Conservation (phyloP, 768 basidiomycete species). For the Collybia sordida region DNA sequence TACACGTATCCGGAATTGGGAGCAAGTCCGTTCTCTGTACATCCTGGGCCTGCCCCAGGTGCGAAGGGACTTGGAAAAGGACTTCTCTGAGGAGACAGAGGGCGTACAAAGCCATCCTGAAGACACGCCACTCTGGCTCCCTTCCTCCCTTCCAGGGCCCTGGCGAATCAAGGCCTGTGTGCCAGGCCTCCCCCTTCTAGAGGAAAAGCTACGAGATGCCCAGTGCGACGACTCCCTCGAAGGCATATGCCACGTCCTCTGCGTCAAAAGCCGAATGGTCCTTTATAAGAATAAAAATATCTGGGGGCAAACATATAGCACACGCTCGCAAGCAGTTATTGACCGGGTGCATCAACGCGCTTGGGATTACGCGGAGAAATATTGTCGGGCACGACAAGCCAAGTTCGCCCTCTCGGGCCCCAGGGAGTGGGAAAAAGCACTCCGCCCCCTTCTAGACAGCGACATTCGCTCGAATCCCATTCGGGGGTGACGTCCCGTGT, state of each 20-base stretch:
- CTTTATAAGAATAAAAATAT: slow-evolving; percentile 22
- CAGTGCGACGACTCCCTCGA: slow-evolving; percentile 20
- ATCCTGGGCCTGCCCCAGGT: too few species aligned
- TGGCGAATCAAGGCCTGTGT: background rate
- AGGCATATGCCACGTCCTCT: slow-evolving; percentile 14
- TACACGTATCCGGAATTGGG: background rate
- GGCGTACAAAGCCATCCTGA: slow-evolving; percentile 12
- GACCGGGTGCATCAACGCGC: slow-evolving; percentile 6
- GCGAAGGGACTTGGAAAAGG: too few species aligned
- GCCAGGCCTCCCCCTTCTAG: slow-evolving; percentile 11
- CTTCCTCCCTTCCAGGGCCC: too few species aligned
- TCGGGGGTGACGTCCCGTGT: background rate
- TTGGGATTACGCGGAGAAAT: slow-evolving; percentile 1
- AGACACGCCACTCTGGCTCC: slow-evolving; percentile 13
- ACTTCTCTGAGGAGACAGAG: too few species aligned
- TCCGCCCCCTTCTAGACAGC: slow-evolving; percentile 3
- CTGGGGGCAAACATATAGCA: slow-evolving; percentile 18
- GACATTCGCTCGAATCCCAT: slow-evolving; percentile 9
- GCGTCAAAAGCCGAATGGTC: slow-evolving; percentile 17
- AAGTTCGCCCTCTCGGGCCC: background rate
- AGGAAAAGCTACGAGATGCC: slow-evolving; percentile 16
- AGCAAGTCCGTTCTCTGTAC: too few species aligned
- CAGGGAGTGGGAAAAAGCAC: slow-evolving; percentile 4
- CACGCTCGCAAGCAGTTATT: slow-evolving; percentile 18
- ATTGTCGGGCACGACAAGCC: background rate